Percentiles rank a stretch among this genome's conserved stretches.
Conservation (phyloP, 1,139 yeast genomes). For the Hemisphaericaspora subhashii region DNA sequence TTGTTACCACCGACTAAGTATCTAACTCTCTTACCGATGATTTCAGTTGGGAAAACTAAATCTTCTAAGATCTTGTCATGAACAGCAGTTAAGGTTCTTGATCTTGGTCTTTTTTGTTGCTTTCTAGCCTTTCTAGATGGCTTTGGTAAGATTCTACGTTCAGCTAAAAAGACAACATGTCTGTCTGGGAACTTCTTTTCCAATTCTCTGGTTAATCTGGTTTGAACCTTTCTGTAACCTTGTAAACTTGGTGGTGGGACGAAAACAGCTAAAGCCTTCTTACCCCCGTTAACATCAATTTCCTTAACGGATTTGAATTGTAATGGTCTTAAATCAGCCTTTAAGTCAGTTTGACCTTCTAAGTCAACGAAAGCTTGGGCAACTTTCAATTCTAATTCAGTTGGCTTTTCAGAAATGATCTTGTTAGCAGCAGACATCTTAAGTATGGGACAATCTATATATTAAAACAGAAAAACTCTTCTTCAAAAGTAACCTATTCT, state of each 20-base stretch:
- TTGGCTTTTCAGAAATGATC: constrained; percentile 88
- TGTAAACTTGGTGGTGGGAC: constrained; percentile 95
- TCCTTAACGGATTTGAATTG: constrained; percentile 99
- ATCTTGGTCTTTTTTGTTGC: constrained; percentile 99
- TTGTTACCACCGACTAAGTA: constrained; percentile 99
- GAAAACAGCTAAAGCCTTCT: constrained; percentile 97
- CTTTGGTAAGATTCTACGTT: constrained; percentile 99
- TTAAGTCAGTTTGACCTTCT: constrained; percentile 93
- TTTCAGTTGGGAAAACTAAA: constrained; percentile 99
- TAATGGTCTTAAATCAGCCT: constrained; percentile 97
- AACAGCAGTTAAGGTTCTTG: constrained; percentile 98
- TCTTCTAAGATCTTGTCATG: constrained; percentile 99
- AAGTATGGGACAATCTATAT: constrained; percentile 19
- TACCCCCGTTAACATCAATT: constrained; percentile 97
- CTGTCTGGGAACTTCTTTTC: constrained; percentile 99
- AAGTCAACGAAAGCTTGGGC: constrained; percentile 98
- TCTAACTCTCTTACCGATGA: constrained; percentile 98
- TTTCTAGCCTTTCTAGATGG: constrained; percentile 90
- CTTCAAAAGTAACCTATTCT: constrained; percentile 8
- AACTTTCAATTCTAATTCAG: constrained; percentile 98
- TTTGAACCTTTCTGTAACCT: constrained; percentile 97
- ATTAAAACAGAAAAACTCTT: constrained; percentile 4
- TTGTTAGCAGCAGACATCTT: constrained; percentile 93
- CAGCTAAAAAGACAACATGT: constrained; percentile 99
- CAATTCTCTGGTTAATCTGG: constrained; percentile 97